phyloP scores from a whole-genome alignment of 306 rosid species.

The Morella rubra region DNA sequence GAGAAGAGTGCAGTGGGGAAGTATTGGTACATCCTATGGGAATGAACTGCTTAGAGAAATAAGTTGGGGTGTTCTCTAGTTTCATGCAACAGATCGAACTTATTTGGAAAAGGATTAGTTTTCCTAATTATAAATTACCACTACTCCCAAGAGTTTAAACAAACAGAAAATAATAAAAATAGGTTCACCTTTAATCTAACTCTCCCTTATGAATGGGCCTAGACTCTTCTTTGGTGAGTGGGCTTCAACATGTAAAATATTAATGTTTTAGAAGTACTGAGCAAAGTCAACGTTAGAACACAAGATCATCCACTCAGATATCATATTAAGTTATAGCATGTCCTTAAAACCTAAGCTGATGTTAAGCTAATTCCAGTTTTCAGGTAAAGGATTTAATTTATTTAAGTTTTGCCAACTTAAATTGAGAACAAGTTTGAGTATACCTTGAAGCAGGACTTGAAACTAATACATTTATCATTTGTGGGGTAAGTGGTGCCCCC shows the following conservation, averaged over 20 bases:
- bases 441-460: constrained; percentile 96
- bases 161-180: neutral
- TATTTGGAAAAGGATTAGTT: neutral
- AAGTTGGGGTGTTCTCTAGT: neutral
- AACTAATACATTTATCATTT: constrained; percentile 65
- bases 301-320: neutral
- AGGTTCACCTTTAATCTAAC: neutral
- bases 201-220: neutral
- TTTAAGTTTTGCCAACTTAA: neutral
- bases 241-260: neutral
- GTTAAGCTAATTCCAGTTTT: neutral
- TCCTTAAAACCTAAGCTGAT: neutral
- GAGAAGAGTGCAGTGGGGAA: constrained; percentile 17
- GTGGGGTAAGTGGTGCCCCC: constrained; percentile 69
- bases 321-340: neutral
- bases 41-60: neutral
- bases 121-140: neutral
- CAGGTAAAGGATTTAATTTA: neutral
- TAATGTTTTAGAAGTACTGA: neutral
- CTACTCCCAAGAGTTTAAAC: neutral
- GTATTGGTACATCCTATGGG: neutral
- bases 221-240: neutral
- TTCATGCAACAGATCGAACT: neutral
- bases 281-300: neutral
- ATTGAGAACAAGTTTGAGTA: constrained; percentile 12